Evolutionary conservation across 495 filamentous ascomycete species (phyloP), one percentile per base, ranked within the genome.

Genomic region (Podospora pseudocomata): DNA sequence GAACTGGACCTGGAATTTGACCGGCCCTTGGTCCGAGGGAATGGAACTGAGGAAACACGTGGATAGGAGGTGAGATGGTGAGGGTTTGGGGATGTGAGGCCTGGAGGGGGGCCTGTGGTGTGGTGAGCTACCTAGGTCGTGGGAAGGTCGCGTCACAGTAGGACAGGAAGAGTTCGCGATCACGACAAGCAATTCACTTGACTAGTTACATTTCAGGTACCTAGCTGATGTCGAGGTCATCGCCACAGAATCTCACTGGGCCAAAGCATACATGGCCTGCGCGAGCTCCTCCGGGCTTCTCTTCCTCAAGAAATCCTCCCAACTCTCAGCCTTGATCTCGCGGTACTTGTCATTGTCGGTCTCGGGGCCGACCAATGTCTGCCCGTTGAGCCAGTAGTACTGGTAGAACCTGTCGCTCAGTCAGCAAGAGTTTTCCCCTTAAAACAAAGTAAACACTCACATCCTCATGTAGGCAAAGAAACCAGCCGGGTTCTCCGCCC

Each of bases 311-410:
- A 66, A 74, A 26, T 71, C 72, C 58, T 76, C 72, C 67, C 67
- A 75, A 15, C 16, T 72, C 32, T 74, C 73, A 3, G 76, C 72
- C 67, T 74, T 76, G 62, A 80, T 67, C 19, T 73, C 67, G 11
- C 75, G 74, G 71, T 79, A 80, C 55, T 71, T 74, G n/a, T 26
- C 60, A 39, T 78, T 80, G 56, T 79, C 73, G 11, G 72, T 11
- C 4, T 54, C 65, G 4, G 74, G 71, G 11, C 67, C 69, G 5
- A 73, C 19, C 3, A 71, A 26, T 5, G 68, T 70, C 64, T 39
- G 67, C 27, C 72, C 78, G 64, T 68, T 76, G 67, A 60, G 68
- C 76, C 64, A 56, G 60, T 72, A 73, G 55, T 71, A 76, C 57
- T 71, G 71, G 32, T 60, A 60, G 65, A 78, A 72, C 27, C 75